A percentile compares a stretch with the other conserved stretches of the same genome.
Conservation (phyloP, 352 stramenopile genomes). For the Nothophytophthora sp. region DNA sequence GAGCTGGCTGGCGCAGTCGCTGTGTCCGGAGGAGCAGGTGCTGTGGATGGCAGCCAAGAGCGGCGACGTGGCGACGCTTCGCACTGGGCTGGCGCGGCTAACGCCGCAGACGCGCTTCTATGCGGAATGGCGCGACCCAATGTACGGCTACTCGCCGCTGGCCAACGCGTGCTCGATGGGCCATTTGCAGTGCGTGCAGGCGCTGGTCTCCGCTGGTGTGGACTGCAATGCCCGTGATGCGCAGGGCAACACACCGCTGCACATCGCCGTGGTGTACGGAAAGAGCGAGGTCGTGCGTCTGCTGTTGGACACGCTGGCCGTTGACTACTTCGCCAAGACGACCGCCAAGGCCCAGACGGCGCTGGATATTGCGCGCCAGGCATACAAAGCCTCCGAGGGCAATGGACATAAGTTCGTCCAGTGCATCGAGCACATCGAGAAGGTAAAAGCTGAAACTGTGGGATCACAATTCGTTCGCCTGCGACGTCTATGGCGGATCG, state of each 20-base stretch:
- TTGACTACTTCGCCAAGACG: conserved; percentile 63
- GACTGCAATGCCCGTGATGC: conserved; percentile 61
- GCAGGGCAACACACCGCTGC: conserved; percentile 66
- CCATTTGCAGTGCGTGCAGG: conserved; percentile 61
- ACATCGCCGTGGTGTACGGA: conserved; percentile 56
- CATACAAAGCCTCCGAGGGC: conserved; percentile 41
- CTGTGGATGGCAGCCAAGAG: conserved; percentile 79
- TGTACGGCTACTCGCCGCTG: conserved; percentile 68
- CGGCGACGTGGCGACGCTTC: conserved; percentile 55
- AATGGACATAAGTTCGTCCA: conserved; percentile 47
- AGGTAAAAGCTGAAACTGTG: too few relatives aligned
- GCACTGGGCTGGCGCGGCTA: conserved; percentile 45
- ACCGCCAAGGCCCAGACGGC: conserved; percentile 54
- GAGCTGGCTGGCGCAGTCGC: conserved; percentile 71
- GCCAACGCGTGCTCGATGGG: conserved; percentile 60
- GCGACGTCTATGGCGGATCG: too few relatives aligned
- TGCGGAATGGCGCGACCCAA: conserved; percentile 68
- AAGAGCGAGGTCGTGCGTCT: conserved; percentile 72
- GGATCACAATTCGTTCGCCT: too few relatives aligned
- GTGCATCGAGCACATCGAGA: conserved; percentile 81
- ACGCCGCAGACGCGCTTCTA: conserved; percentile 65
- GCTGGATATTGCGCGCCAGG: conserved; percentile 70
- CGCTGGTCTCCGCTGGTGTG: conserved; percentile 53
- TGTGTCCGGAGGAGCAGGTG: conserved; percentile 75
- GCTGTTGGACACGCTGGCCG: conserved; percentile 48